Conservation (phyloP, 495 filamentous ascomycete genomes). For the Daldinia bambusicola region DNA sequence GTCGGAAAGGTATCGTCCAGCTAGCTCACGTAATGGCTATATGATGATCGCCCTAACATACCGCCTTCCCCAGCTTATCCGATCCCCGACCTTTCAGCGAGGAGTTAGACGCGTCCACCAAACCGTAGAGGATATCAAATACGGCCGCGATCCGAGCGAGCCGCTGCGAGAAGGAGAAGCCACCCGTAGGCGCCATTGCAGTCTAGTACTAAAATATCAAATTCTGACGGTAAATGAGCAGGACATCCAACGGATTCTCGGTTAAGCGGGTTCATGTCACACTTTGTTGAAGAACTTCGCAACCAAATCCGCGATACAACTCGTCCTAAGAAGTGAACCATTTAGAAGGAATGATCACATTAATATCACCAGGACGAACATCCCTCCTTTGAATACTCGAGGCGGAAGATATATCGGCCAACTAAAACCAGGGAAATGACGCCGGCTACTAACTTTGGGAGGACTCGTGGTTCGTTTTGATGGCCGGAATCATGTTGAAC, state of each 20-base stretch:
- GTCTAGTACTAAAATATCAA: background rate
- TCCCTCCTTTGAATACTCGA: background rate
- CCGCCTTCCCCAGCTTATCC: conserved; percentile 48
- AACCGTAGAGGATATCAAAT: conserved; percentile 50
- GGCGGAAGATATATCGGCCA: background rate
- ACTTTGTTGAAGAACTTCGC: conserved; percentile 53
- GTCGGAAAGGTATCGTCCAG: conserved; percentile 43
- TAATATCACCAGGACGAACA: background rate
- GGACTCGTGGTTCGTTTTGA: background rate
- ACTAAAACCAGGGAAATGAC: background rate
- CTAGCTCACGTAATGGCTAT: background rate
- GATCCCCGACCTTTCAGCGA: conserved; percentile 52
- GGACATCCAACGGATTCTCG: conserved; percentile 14
- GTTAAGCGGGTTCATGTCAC: conserved; percentile 44
- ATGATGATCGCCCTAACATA: conserved; percentile 2
- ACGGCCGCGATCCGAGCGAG: conserved; percentile 56
- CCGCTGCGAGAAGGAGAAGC: conserved; percentile 57
- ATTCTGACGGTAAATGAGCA: conserved; percentile 15
- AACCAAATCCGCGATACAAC: conserved; percentile 53
- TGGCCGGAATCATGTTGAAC: background rate
- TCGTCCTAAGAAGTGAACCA: conserved; percentile 36
- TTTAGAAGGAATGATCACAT: background rate
- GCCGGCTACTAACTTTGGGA: background rate
- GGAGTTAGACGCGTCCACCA: conserved; percentile 55
- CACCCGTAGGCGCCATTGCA: conserved; percentile 44